Percentiles rank a stretch among this genome's conserved stretches.
Evolutionary conservation across 202 grass and related monocot species (phyloP).

Genomic region (Setaria italica): DNA sequence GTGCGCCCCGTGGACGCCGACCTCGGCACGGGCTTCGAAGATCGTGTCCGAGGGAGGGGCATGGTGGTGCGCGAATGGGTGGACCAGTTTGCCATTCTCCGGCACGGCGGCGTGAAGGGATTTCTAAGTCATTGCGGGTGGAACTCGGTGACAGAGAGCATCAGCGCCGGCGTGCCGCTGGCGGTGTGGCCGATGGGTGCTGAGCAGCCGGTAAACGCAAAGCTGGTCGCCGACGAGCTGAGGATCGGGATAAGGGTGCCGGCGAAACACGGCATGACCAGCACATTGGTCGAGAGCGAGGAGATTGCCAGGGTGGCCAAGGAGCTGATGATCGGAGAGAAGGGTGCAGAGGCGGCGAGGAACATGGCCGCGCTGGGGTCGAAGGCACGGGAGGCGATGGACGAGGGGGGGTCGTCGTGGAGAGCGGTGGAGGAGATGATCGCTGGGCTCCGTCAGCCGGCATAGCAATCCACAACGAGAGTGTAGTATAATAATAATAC

Average conservation of each 20-base stretch:
- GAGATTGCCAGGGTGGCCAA: not conserved
- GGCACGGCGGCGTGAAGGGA: constrained; percentile 35
- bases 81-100: constrained; percentile 26
- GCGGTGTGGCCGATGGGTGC: constrained; percentile 40
- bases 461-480: not conserved
- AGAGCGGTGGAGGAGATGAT: constrained; percentile 5
- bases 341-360: not conserved
- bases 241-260: constrained; percentile 30
- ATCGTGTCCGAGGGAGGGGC: constrained; percentile 15
- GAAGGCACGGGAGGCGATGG: constrained; percentile 27
- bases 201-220: constrained; percentile 42
- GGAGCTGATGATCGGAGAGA: constrained; percentile 22
- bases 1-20: not conserved
- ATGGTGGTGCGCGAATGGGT: constrained; percentile 51
- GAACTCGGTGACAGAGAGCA: constrained; percentile 50
- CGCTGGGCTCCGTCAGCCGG: not conserved
- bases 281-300: not conserved
- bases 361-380: constrained; percentile 14
- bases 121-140: constrained; percentile 57
- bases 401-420: constrained; percentile 46
- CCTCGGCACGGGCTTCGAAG: constrained; percentile 17
- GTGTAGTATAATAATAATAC: not conserved
- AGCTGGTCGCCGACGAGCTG: constrained; percentile 40
- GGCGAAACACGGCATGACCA: fast-evolving
- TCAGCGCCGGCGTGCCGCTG: constrained; percentile 43